Percentiles rank a stretch among this genome's conserved stretches.
phyloP scores from a whole-genome alignment of 1,284 basidiomycete genomes.

The Sphagnurus paluster region DNA sequence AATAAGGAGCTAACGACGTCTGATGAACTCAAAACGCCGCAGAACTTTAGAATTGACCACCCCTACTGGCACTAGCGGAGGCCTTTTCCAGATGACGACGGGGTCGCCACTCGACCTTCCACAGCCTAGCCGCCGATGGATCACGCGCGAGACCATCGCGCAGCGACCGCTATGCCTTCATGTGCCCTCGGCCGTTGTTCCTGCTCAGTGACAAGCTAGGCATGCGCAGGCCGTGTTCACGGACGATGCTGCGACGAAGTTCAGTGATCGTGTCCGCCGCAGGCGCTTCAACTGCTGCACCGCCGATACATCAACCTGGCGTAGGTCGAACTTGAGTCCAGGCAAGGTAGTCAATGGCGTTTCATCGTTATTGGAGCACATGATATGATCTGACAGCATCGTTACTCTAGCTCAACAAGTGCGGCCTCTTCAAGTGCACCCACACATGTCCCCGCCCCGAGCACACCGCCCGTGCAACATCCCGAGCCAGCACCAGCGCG shows the following conservation, averaged over 20 bases:
- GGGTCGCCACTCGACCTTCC: too few species aligned
- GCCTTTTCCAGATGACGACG: too few species aligned
- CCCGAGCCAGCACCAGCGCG: too few species aligned
- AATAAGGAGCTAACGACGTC: too few species aligned
- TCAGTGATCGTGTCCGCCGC: slow-evolving; percentile 71
- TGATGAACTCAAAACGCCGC: too few species aligned
- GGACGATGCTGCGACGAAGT: slow-evolving; percentile 74
- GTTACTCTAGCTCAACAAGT: slow-evolving; percentile 72
- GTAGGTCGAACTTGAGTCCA: slow-evolving; percentile 71
- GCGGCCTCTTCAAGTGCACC: slow-evolving; percentile 79
- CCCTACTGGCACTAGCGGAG: too few species aligned
- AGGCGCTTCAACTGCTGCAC: slow-evolving; percentile 82
- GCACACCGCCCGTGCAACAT: too few species aligned
- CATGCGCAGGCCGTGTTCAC: slow-evolving; percentile 48
- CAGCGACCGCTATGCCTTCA: slow-evolving; percentile 40
- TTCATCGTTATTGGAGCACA: slow-evolving; percentile 7
- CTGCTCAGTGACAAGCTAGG: slow-evolving; percentile 13
- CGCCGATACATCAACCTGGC: slow-evolving; percentile 83
- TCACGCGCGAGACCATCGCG: slow-evolving; percentile 6
- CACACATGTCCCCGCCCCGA: slow-evolving; percentile 80
- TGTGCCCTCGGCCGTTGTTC: background rate
- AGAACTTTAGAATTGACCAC: too few species aligned
- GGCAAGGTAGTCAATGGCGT: slow-evolving; percentile 71
- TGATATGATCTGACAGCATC: slow-evolving; percentile 5
- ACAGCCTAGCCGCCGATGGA: slow-evolving; percentile 16